phyloP scores from a whole-genome alignment of 345 rosid genomes.

The rapeseed (Brassica napus) region Da-Ae NC_063435.1:2987501-2988000 shows the following conservation, averaged over 20 bases:
- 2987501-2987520: constrained; percentile 32
- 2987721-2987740: constrained; percentile 83
- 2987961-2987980: neutral
- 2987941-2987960: constrained; percentile 14
- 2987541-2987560: neutral
- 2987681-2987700: constrained; percentile 80
- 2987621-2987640: neutral
- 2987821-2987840: constrained; percentile 49
- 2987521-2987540: constrained; percentile 37
- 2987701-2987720: constrained; percentile 68
- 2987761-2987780: constrained; percentile 47
- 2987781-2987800: constrained; percentile 1
- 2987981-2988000: neutral
- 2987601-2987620: neutral
- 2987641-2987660: neutral
- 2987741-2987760: constrained; percentile 71
- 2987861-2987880: constrained; percentile 83
- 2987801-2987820: neutral
- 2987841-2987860: constrained; percentile 83
- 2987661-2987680: neutral
- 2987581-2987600: constrained; percentile 1
- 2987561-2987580: neutral
- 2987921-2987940: neutral
- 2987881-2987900: constrained; percentile 61
- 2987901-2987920: constrained; percentile 8